Base-by-base conservation (phyloP, 106 monocot species). In the Dioscorea alata region DNA sequence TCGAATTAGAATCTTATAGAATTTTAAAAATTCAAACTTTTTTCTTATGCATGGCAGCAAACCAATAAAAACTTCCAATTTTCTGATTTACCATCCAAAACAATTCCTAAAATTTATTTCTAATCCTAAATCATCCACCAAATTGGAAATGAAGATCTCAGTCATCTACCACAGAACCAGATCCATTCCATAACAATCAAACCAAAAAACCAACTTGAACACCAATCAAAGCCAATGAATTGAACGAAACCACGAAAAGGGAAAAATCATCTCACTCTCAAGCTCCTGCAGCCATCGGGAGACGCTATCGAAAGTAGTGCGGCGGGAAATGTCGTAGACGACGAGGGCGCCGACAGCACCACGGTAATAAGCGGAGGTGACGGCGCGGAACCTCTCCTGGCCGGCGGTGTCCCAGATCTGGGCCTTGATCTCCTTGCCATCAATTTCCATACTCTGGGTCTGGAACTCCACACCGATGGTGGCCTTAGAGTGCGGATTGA, bases 321-420 rank as follows among this genome's bases (percentile, higher is more conserved):
- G 71, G 57, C 90, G 82, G 28, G 90, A 75, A 62, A 90, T 86
- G 63, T 86, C 90, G 66, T 90, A 90, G 68, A 90, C 90, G 31
- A 90, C 33, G 62, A 90, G 82, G 10, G 85, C 85, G 1, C 90
- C 90, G 24, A 90, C 82, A 18, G 90, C 90, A 1, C 79, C 79
- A 13, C 79, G 79, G 69, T 84, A 84, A 66, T 81, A 81, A 18
- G 81, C 81, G 16, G 81, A 76, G 16, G 81, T 81, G 35, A 81
- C 81, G 22, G 81, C 81, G 31, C 76, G 65, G 64, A 75, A 74
- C 20, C 80, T 50, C 75, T 89, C 89, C 77, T 89, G 89, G 61
- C 89, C 89, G 20, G 89, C 89, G 48, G 89, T 89, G 74, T 89
- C 89, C 89, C 89, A 89, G 80, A 89, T 89, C 85, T 89, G 89